A percentile compares a stretch with the other conserved stretches of the same genome.
phyloP scores from a whole-genome alignment of 1,284 basidiomycete species.

The Anthracocystis panici-leucophaei region DNA sequence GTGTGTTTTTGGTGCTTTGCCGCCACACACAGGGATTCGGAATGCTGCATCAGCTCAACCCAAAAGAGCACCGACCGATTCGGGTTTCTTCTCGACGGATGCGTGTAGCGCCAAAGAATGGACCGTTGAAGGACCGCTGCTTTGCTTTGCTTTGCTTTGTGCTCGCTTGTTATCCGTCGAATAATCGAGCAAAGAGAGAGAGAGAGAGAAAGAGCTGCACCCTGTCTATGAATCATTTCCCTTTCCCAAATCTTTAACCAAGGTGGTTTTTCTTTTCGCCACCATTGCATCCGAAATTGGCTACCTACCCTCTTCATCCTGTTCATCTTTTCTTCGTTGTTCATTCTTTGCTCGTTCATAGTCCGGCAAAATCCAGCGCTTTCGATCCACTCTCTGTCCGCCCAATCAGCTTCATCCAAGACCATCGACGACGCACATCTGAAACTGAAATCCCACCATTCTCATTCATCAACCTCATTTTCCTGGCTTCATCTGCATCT shows the following conservation, averaged over 20 bases:
- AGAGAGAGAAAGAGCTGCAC: neutral
- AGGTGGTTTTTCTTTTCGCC: neutral
- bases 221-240: neutral
- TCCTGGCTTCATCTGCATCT: neutral
- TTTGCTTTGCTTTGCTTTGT: neutral
- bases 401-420: neutral
- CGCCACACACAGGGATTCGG: too few relatives aligned
- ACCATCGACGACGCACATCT: neutral
- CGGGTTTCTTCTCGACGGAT: too few relatives aligned
- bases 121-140: neutral
- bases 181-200: neutral
- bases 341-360: neutral
- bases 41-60: too few relatives aligned
- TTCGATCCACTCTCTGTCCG: neutral
- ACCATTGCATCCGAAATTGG: neutral
- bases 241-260: neutral
- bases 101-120: too few relatives aligned
- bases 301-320: neutral
- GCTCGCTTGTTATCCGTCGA: neutral
- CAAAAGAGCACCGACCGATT: too few relatives aligned
- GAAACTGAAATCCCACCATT: neutral
- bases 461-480: neutral
- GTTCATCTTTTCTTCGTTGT: neutral
- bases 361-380: neutral
- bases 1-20: too few relatives aligned